Conservation (phyloP, 768 basidiomycete genomes). For the Collybia nuda region DNA sequence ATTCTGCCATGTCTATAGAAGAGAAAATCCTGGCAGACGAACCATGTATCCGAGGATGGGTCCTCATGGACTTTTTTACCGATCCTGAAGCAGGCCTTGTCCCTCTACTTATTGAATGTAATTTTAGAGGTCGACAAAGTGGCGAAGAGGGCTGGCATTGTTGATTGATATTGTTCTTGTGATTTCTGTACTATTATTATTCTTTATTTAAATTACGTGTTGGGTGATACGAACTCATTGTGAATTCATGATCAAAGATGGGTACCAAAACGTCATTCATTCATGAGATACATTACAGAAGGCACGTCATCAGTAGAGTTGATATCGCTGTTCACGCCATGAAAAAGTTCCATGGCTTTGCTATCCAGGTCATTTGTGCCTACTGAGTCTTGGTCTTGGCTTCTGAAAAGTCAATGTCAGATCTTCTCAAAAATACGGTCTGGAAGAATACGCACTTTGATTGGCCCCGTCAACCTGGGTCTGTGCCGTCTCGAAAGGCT, state of each 20-base stretch:
- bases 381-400: slow-evolving; percentile 1
- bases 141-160: slow-evolving; percentile 20
- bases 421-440: neutral
- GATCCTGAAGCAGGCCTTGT: slow-evolving; percentile 59
- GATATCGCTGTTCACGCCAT: neutral
- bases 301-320: too few species aligned
- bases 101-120: slow-evolving; percentile 75
- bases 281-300: too few species aligned
- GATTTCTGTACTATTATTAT: too few species aligned
- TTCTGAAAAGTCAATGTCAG: neutral
- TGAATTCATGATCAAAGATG: too few species aligned
- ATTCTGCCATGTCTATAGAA: slow-evolving; percentile 9
- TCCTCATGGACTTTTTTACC: slow-evolving; percentile 69
- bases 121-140: slow-evolving; percentile 50
- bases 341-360: neutral
- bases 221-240: too few species aligned
- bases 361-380: neutral
- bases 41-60: slow-evolving; percentile 70
- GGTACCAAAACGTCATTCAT: too few species aligned
- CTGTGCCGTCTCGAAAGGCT: slow-evolving; percentile 12
- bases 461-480: slow-evolving; percentile 1
- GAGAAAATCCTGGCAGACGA: slow-evolving; percentile 18
- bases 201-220: too few species aligned
- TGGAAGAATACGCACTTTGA: slow-evolving; percentile 9
- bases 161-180: neutral